Base-by-base conservation (phyloP, 1,284 basidiomycete species). In the Marasmius fiardii region DNA sequence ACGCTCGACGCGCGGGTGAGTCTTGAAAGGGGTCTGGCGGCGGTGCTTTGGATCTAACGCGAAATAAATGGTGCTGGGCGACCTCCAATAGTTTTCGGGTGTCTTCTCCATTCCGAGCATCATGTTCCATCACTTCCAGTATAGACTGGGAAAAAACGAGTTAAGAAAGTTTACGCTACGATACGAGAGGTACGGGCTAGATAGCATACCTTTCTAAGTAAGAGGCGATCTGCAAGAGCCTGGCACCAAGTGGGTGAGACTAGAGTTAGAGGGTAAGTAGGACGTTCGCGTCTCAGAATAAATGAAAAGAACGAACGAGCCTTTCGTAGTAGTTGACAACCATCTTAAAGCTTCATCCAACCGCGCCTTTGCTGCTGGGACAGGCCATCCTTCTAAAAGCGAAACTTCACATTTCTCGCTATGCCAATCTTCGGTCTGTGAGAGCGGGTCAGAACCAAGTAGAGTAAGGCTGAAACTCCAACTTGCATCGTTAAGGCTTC, bases 351-450 rank as follows among this genome's bases (percentile, higher is more conserved):
- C 89, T 11, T 81, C 78, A 44, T 90, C 85, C 7, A 95, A 69
- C 54, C 78, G 75, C 5, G 73, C 69, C 1, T 89, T 57, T n/a
- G 90, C 72, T 51, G 80, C 77, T 52, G 78, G 76, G 3, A 83
- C 77, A n/a, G 83, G 79, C 28, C 88, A 72, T 1, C 79, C 77
- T 69, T 95, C 91, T 20, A 86, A 73, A n/a, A 95, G 73, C 0
- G 85, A 85, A 0, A 93, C 76, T 18, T 93, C 92, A 63, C 86
- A 89, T 72, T 94, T 93, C 62, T 95, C 93, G 55, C 86, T 80
- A 67, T 91, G 88, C 82, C 88, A 92, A 65, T 95, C 94, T 76
- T 97, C 94, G 53, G 84, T 78, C 89, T 92, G 66, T 52, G 41
- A 31, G 48, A 57, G 49, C 59, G 43, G 58, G 47, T 63, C 26